Evolutionary conservation across 2,329 filamentous ascomycete genomes (phyloP), one percentile per base, ranked within the genome.

Genomic region (Aspergillus sp.): DNA sequence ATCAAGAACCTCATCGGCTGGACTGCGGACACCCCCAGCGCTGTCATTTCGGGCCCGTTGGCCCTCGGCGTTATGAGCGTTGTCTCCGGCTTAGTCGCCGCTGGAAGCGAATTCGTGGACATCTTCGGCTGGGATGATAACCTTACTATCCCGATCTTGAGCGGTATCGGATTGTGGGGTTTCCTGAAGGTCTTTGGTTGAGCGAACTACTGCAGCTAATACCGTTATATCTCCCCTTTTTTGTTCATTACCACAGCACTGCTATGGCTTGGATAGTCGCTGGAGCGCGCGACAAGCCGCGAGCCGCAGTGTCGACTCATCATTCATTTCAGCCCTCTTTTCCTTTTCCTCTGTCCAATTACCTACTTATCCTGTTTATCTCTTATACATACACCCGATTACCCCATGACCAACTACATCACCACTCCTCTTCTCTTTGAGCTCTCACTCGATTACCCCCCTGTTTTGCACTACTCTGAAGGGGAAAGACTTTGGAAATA

Each of bases 111-210:
- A 78, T 90, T 94, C 15, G 84, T 97, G 49, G 92, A 99, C 78
- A 72, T 98, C 0, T 97, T 92, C 74, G 91, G 92, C 51, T 93
- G 92, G 90, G 95, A 99, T 72, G 95, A 99, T 79, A 99, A 99
- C 77, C 81, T 99, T 69, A 98, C 94, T 53, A 99, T 99, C 76
- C 95, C 95, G 2, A 87, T 96, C 25, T 82, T 99, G 53, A 97
- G 92, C 73, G 92, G 93, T 23, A 78, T 92, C 49, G 93, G 93
- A 6, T 87, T 99, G 63, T 97, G 91, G 89, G 90, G 89, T 0
- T 97, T 99, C 75, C 83, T 98, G 69, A 96, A 91, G 79, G 76
- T 92, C 52, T 97, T 97, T 82, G 89, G 89, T 36, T 76, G 64
- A 69, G 32, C 12, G 5, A 6, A n/a, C 17, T 30, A 5, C 25